Base-by-base conservation (phyloP, 2,329 filamentous ascomycete genomes). In the Blumeriella jaapii region DNA sequence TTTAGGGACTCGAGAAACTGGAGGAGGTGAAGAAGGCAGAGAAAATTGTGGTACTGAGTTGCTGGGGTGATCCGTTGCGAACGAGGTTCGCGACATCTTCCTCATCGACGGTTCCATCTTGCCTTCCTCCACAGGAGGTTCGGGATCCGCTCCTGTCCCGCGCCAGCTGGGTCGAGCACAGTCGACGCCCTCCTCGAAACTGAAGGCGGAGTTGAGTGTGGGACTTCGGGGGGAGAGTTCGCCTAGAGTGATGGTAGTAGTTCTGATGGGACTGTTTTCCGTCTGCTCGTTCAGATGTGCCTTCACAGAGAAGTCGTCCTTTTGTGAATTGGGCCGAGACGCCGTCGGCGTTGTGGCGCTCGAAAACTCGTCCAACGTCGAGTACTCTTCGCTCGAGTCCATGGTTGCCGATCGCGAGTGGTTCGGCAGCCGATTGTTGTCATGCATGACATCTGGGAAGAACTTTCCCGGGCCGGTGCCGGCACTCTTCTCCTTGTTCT, bases 331-430 rank as follows among this genome's bases (percentile, higher is more conserved):
- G 26, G 52, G 50, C 31, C 48, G 44, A 0, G 52, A 55, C 5
- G 37, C 40, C 15, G 38, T 44, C 19, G 51, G 51, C 7, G 50
- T 53, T 8, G 52, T 53, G 13, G 48, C 40, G 30, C 45, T 52
- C 5, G 52, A 51, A 19, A 40, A 43, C 19, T 49, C 47, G 31
- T 51, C 46, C 2, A 46, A 37, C 12, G 39, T 46, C 4, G 48
- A 45, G 26, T 49, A 50, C n/a, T 51, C 51, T 20, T 52, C 51
- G 24, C 51, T 53, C 14, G 51, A 53, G 33, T 46, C 46, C 14
- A 42, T 47, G 10, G 38, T 39, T 26, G 45, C 47, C 12, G 6
- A 22, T 6, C 44, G 42, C 14, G 43, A 42, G 32, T 38, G 36
- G 20, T 27, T 34, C 0, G 30, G 26, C 6, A n/a, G 19, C 10